Base-by-base conservation (phyloP, 2,329 filamentous ascomycete species). In the Penicillium carneum region DNA sequence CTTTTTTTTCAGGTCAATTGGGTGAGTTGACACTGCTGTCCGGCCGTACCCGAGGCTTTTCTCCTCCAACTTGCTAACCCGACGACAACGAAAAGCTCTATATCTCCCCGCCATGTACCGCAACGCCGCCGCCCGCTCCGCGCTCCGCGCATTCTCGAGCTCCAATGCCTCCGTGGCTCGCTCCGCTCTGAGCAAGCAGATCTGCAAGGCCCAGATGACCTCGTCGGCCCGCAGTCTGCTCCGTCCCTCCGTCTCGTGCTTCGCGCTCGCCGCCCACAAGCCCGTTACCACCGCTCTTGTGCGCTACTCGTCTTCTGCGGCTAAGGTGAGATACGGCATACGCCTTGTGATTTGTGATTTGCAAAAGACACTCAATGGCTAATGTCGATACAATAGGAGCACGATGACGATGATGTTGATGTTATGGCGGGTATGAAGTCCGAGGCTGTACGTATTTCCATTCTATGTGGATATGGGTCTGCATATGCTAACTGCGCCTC, bases 371-470 rank as follows among this genome's bases (percentile, higher is more conserved):
- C 78, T 82, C 16, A 83, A 85, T 57, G 80, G 82, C 65, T 76
- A 85, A 49, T 77, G 23, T 72, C 20, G 29, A 11, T 38, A 29
- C 31, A 12, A 29, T 29, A 38, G 63, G 23, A 26, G 4, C 67
- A 78, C 57, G 76, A 73, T 48, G 71, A 65, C 11, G 67, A 70
- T 1, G 60, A 67, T 54, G 57, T 70, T 52, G 80, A 84, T 65
- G 82, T 85, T 80, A 78, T 84, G 72, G 82, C 78, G 49, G 82
- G 82, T 49, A 79, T 87, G 62, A 83, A 79, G 68, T 72, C 78
- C 53, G 85, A 87, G 71, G 72, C 91, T 72, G 89, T 91, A 82
- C 43, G 84, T 79, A 54, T 34, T n/a, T 11, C 45, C 23, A 39
- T 57, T 64, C 45, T 59, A 16, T 43, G 12, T 49, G 23, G n/a